Percentiles rank a stretch among this genome's conserved stretches.
phyloP scores from a whole-genome alignment of 192 early-diverging fungal genomes.

The Coemansia sp. region DNA sequence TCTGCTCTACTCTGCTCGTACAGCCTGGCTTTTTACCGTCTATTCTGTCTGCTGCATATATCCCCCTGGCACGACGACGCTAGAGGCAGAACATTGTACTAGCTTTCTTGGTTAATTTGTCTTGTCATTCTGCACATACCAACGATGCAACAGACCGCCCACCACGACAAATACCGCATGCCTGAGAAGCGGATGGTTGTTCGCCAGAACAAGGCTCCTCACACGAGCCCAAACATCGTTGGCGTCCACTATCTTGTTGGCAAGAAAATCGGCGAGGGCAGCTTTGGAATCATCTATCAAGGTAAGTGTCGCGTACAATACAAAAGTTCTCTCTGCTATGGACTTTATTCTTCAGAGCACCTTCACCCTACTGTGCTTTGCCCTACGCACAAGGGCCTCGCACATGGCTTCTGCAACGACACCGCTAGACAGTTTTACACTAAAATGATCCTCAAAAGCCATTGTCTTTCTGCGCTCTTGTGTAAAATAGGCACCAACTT shows the following conservation, averaged over 20 bases:
- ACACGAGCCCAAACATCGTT: conserved; percentile 75
- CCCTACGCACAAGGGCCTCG: neutral
- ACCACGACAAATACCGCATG: conserved; percentile 52
- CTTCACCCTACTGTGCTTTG: neutral
- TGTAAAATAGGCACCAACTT: conserved; percentile 63
- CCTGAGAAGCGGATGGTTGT: conserved; percentile 46
- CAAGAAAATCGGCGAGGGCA: conserved; percentile 95
- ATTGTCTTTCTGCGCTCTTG: conserved; percentile 5
- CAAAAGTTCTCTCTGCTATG: neutral
- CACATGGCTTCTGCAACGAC: neutral
- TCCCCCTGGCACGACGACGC: neutral
- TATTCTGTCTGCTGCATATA: neutral
- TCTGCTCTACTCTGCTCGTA: neutral
- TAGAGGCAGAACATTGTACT: neutral
- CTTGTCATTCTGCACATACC: neutral
- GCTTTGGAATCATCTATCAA: conserved; percentile 99
- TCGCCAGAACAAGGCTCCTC: conserved; percentile 43
- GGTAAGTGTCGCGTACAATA: conserved; percentile 57
- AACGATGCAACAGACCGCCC: conserved; percentile 42
- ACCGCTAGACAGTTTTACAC: neutral
- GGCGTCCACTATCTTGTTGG: conserved; percentile 96
- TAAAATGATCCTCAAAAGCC: neutral
- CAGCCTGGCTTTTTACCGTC: neutral
- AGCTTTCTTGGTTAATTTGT: neutral
- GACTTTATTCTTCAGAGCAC: too few relatives aligned